Percentiles rank a stretch among this genome's conserved stretches.
Conservation (phyloP, 2,329 filamentous ascomycete species). For the Sarocladiaceae sp. region DNA sequence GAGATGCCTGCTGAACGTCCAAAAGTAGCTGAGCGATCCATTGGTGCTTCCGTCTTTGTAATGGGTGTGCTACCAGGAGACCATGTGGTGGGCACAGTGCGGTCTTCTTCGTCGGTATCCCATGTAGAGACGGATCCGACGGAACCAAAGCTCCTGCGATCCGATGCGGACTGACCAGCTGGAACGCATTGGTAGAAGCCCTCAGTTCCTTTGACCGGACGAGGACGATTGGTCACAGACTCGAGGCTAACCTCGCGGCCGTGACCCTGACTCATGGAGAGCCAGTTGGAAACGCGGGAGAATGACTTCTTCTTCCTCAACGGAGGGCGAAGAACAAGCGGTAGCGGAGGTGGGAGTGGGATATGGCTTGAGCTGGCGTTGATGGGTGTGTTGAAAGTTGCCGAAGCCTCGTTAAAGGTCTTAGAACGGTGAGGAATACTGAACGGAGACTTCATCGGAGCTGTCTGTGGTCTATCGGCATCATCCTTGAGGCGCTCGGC, state of each 20-base stretch:
- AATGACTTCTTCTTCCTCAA: conserved; percentile 65
- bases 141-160: conserved; percentile 38
- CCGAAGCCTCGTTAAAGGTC: conserved; percentile 25
- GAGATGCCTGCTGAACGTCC: conserved; percentile 13
- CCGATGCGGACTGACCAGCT: conserved; percentile 19
- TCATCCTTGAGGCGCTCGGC: conserved; percentile 50
- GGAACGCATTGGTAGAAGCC: conserved; percentile 57
- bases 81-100: conserved; percentile 43
- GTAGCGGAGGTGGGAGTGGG: conserved; percentile 50
- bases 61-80: conserved; percentile 43
- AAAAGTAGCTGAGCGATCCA: conserved; percentile 29
- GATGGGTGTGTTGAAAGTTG: conserved; percentile 22
- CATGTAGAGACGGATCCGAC: conserved; percentile 47
- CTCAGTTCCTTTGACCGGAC: conserved; percentile 44
- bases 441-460: conserved; percentile 28
- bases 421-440: conserved; percentile 26
- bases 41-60: conserved; percentile 32
- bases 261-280: conserved; percentile 36
- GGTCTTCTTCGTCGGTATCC: conserved; percentile 34
- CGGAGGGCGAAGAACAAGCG: conserved; percentile 55
- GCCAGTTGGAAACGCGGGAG: conserved; percentile 56
- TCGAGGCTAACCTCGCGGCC: conserved; percentile 39
- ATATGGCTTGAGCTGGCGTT: conserved; percentile 24
- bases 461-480: conserved; percentile 29
- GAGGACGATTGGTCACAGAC: conserved; percentile 51